Percentiles rank a stretch among this genome's conserved stretches.
These are phyloP conservation scores for Venturia nashicola DNA, from an alignment of 2,329 filamentous ascomycete species.

Conservation along the genomic window DNA sequence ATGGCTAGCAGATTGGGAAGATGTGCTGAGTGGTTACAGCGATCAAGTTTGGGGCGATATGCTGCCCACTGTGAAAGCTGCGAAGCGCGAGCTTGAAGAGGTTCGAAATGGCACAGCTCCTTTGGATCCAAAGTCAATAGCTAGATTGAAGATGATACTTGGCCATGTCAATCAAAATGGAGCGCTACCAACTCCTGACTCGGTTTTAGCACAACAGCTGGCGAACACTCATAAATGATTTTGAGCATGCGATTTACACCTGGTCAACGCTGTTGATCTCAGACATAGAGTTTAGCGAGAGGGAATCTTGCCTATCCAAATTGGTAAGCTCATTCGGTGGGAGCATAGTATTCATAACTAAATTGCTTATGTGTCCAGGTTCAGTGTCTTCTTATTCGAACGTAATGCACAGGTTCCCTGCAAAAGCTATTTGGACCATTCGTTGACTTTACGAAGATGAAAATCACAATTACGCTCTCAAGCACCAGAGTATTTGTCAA, in stretches of 20 bases:
- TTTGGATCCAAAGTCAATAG: slow-evolving; percentile 14
- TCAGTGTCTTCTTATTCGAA: not conserved
- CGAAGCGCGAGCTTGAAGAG: slow-evolving; percentile 13
- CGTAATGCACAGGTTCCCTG: too few species aligned
- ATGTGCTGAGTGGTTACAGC: slow-evolving; percentile 15
- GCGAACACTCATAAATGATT: not conserved
- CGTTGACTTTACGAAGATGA: too few species aligned
- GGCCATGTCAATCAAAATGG: slow-evolving; percentile 13
- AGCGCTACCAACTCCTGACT: not conserved
- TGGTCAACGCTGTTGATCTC: not conserved
- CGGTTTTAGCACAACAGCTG: not conserved
- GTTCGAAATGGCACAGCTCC: slow-evolving; percentile 10
- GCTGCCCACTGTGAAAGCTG: slow-evolving; percentile 14
- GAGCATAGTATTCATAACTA: not conserved
- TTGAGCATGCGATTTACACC: not conserved
- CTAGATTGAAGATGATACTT: slow-evolving; percentile 16
- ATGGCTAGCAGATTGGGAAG: slow-evolving; percentile 14
- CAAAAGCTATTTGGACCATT: too few species aligned
- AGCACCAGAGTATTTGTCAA: too few species aligned
- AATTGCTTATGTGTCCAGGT: not conserved
- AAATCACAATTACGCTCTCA: too few species aligned
- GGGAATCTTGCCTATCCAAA: not conserved
- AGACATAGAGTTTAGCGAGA: not conserved
- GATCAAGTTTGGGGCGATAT: slow-evolving; percentile 17
- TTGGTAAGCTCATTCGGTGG: not conserved